Evolutionary conservation across 108 stramenopile genomes (phyloP).

Genomic region (Seminavis robusta): DNA sequence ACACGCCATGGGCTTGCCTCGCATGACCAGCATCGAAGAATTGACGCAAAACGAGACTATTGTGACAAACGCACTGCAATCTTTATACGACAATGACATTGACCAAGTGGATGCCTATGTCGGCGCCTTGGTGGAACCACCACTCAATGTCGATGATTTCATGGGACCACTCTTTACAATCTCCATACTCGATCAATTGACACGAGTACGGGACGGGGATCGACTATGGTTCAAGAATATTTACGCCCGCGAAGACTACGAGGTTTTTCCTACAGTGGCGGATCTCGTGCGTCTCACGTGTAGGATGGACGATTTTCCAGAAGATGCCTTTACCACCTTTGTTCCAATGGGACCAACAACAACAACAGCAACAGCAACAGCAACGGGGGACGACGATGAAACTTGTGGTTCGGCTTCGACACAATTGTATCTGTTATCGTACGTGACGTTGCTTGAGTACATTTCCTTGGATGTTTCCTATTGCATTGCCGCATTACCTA

Average conservation of each 20-base stretch:
- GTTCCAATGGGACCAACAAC: no score
- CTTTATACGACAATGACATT: constrained; percentile 5
- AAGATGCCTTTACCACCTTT: constrained; percentile 1
- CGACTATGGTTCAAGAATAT: constrained; percentile 14
- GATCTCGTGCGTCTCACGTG: constrained; percentile 5
- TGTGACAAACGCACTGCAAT: neutral
- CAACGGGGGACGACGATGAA: neutral
- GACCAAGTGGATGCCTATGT: constrained; percentile 29
- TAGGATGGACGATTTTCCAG: constrained; percentile 12
- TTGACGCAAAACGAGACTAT: constrained; percentile 1
- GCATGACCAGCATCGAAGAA: constrained; percentile 1
- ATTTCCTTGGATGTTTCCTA: neutral
- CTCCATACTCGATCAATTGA: constrained; percentile 18
- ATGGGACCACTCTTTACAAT: constrained; percentile 11
- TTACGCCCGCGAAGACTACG: constrained; percentile 1
- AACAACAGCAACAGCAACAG: neutral
- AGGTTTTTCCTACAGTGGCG: constrained; percentile 10
- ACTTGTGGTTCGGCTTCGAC: constrained; percentile 1
- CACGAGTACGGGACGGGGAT: constrained; percentile 20
- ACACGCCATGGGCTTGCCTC: constrained; percentile 9
- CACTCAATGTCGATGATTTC: neutral
- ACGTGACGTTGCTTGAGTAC: neutral
- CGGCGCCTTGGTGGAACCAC: constrained; percentile 24
- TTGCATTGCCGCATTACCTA: no score
- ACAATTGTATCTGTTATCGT: neutral